These are phyloP conservation scores for Xylaria sp. DNA, from an alignment of 2,329 filamentous ascomycete species.

Conservation along the genomic window DNA sequence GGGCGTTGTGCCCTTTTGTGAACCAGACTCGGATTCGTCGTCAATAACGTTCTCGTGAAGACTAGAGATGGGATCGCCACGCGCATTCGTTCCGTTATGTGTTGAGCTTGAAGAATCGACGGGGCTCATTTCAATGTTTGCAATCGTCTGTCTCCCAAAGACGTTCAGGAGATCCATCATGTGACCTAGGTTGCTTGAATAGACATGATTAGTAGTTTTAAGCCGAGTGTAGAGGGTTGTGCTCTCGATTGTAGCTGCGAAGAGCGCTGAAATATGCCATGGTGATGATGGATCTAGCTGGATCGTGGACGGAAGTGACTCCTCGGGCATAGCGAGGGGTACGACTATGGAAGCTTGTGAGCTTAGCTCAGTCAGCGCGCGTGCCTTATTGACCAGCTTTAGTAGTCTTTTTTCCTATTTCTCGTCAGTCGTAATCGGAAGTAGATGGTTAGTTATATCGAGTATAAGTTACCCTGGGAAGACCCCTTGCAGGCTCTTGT, in stretches of 20 bases:
- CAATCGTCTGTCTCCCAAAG: constrained; percentile 82
- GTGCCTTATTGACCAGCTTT: constrained; percentile 77
- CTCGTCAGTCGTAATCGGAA: constrained; percentile 13
- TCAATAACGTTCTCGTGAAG: constrained; percentile 50
- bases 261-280: constrained; percentile 84
- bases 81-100: constrained; percentile 44
- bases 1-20: constrained; percentile 46
- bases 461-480: constrained; percentile 59
- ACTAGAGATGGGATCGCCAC: constrained; percentile 46
- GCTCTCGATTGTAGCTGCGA: constrained; percentile 81
- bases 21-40: constrained; percentile 41
- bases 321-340: constrained; percentile 74
- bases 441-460: constrained; percentile 1
- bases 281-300: constrained; percentile 69
- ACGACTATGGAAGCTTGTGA: constrained; percentile 80
- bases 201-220: constrained; percentile 54
- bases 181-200: constrained; percentile 65
- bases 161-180: constrained; percentile 75
- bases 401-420: constrained; percentile 69
- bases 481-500: constrained; percentile 68
- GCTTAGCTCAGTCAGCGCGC: constrained; percentile 74
- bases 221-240: constrained; percentile 81
- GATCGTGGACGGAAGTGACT: constrained; percentile 65
- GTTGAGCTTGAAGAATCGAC: constrained; percentile 50
- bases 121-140: constrained; percentile 76